phyloP scores from a whole-genome alignment of 495 filamentous ascomycete genomes.

The Durotheca rogersii region DNA sequence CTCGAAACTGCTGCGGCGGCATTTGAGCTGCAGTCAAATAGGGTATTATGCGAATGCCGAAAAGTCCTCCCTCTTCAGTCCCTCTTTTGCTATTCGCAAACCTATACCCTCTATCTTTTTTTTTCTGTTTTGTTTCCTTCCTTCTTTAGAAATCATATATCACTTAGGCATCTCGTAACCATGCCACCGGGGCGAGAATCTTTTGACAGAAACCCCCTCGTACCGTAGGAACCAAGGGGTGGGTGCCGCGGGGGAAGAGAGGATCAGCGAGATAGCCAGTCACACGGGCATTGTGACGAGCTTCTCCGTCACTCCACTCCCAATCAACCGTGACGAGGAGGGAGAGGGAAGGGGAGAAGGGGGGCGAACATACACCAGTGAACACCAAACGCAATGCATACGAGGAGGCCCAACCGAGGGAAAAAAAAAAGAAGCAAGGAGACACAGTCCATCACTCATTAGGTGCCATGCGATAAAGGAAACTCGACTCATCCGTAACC shows the following conservation, averaged over 20 bases:
- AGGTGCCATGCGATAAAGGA: constrained; percentile 28
- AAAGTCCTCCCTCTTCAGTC: constrained; percentile 14
- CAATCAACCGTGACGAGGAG: constrained; percentile 30
- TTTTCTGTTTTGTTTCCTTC: constrained; percentile 15
- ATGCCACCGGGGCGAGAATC: not conserved
- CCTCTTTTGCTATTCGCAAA: constrained; percentile 16
- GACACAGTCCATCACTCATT: constrained; percentile 15
- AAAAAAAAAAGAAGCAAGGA: constrained; percentile 5
- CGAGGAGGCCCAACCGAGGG: constrained; percentile 24
- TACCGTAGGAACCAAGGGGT: not conserved
- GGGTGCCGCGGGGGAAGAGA: not conserved
- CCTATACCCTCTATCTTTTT: constrained; percentile 29
- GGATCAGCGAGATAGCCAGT: not conserved
- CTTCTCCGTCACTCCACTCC: not conserved
- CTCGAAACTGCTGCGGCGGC: constrained; percentile 10
- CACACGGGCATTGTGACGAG: not conserved
- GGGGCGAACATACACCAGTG: constrained; percentile 35
- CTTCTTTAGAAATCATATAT: constrained; percentile 14
- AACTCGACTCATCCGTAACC: constrained; percentile 8
- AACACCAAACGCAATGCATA: constrained; percentile 40
- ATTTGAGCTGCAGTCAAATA: constrained; percentile 13
- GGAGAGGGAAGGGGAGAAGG: constrained; percentile 10
- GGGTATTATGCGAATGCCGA: constrained; percentile 34
- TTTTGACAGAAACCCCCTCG: constrained; percentile 2
- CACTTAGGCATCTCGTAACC: constrained; percentile 3